Evolutionary conservation across 805 yeast species (phyloP), one percentile per base, ranked within the genome.

Genomic region (Pichia paraexigua): DNA sequence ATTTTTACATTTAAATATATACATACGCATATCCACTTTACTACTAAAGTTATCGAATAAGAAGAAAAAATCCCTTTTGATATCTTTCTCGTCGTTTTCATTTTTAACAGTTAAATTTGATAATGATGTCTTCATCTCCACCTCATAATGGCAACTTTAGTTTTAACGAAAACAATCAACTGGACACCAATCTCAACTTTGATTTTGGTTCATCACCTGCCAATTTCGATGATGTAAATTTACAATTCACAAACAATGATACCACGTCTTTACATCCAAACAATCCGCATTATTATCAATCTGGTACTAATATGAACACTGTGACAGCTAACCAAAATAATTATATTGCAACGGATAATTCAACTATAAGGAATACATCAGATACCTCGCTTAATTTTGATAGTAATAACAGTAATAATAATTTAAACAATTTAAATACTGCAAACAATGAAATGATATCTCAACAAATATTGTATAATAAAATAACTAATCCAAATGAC

Each of bases 121-220:
- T 47, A 42, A 66, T 66, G 70, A 66, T 66, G 70, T 63, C 70
- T 51, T 66, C 70, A 57, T 64, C 69, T 45, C 70, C 70, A 47
- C 67, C 70, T 45, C 66, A 63, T 28, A 54, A 57, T 46, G 58
- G 56, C 49, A 46, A 54, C 28, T 51, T 58, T 21, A 55, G 59
- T 15, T 55, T 59, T n/a, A 53, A 60, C 50, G 46, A 54, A 41
- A 53, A 57, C 28, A 53, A 59, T 25, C 49, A 56, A 17, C 49
- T 56, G 12, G 45, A 49, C 11, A 46, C 56, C 25, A 58, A 54
- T 37, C 53, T 55, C 42, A 49, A 53, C 44, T 41, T 50, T 21
- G 52, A 53, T 21, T 52, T 62, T 18, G 52, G 60, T 9, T 61
- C 68, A 13, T 58, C 67, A 4, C 64, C 66, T 7, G 46, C 62